Evolutionary conservation across 2,329 filamentous ascomycete genomes (phyloP).

Genomic region (Gremmenia infestans): DNA sequence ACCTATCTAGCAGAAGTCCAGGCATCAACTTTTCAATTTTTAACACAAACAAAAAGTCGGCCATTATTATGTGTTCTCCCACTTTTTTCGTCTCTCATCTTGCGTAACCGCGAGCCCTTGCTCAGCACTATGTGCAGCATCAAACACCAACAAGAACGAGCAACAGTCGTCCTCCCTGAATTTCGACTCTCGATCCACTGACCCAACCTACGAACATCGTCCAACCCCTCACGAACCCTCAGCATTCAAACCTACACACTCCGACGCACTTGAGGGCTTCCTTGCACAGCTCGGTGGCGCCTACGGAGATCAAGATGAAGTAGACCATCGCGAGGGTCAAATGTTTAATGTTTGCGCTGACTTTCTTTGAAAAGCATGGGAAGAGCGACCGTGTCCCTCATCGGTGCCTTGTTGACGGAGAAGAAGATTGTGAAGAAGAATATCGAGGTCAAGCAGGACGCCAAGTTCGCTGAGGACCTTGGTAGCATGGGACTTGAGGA

Average conservation of each 20-base stretch:
- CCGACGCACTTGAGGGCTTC: conserved; percentile 2
- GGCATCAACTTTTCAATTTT: too few species aligned
- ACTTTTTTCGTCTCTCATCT: too few species aligned
- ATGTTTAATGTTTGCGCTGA: background rate
- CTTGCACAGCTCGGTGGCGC: conserved; percentile 1
- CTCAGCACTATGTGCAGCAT: too few species aligned
- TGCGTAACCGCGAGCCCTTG: too few species aligned
- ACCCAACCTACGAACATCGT: background rate
- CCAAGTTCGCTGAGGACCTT: background rate
- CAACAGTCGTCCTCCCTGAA: background rate
- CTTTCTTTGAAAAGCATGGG: background rate
- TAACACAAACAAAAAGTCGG: too few species aligned
- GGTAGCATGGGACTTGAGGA: background rate
- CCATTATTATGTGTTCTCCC: too few species aligned
- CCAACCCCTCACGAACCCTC: background rate
- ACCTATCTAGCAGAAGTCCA: too few species aligned
- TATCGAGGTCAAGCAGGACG: background rate
- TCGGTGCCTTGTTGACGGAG: background rate
- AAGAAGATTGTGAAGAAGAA: conserved; percentile 2
- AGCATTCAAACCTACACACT: background rate
- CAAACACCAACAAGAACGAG: too few species aligned
- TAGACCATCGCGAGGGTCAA: background rate
- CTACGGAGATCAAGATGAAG: background rate
- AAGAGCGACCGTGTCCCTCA: background rate
- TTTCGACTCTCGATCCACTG: background rate